A percentile compares a stretch with the other conserved stretches of the same genome.
phyloP scores from a whole-genome alignment of 345 rosid species.

The Luvunga scandens region DNA sequence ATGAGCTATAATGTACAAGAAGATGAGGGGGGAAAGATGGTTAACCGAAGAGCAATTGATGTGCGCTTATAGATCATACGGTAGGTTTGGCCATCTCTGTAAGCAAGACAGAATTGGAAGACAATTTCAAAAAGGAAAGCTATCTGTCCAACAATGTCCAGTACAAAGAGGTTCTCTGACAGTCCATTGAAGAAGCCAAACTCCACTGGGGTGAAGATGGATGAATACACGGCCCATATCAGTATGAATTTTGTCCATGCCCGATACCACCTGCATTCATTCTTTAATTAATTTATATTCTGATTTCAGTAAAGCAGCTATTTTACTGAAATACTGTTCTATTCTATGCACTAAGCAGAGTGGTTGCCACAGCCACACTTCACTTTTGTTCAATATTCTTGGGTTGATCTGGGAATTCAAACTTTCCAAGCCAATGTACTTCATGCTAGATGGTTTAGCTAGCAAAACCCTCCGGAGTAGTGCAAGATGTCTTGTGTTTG shows the following conservation, averaged over 20 bases:
- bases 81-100: constrained; percentile 58
- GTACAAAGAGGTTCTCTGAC: constrained; percentile 55
- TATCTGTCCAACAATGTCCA: constrained; percentile 73
- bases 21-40: background rate
- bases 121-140: constrained; percentile 74
- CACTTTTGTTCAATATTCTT: too few relatives aligned
- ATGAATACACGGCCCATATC: constrained; percentile 80
- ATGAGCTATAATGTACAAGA: background rate
- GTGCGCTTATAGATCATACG: constrained; percentile 48
- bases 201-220: constrained; percentile 87
- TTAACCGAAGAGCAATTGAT: constrained; percentile 57
- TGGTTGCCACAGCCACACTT: too few relatives aligned
- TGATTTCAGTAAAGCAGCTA: too few relatives aligned
- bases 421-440: too few relatives aligned
- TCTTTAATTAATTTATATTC: too few relatives aligned
- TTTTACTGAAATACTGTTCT: too few relatives aligned
- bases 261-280: constrained; percentile 55
- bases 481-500: too few relatives aligned
- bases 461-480: too few relatives aligned
- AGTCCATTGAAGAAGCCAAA: constrained; percentile 86
- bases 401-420: too few relatives aligned
- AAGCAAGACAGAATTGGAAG: constrained; percentile 63
- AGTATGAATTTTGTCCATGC: constrained; percentile 68
- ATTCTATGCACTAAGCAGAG: too few relatives aligned
- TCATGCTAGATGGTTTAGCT: too few relatives aligned